phyloP scores from a whole-genome alignment of 1,284 basidiomycete species.

The Blastosporella zonata region DNA sequence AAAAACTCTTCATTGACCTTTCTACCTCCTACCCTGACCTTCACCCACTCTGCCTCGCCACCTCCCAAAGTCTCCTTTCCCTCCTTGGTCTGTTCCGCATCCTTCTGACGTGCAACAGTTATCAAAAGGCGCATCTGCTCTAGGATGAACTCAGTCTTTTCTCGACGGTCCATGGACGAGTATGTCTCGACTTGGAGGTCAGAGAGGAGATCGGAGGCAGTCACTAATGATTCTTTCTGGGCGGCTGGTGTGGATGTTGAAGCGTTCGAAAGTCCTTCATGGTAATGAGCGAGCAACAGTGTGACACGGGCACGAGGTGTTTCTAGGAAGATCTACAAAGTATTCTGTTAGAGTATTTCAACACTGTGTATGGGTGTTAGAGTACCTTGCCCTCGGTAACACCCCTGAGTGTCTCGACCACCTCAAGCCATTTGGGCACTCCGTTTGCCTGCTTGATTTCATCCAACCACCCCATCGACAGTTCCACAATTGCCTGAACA shows the following conservation, averaged over 20 bases:
- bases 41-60: constrained; percentile 86
- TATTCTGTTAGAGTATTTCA: not conserved
- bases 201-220: constrained; percentile 86
- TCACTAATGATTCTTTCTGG: constrained; percentile 65
- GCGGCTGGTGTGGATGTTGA: constrained; percentile 42
- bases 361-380: not conserved
- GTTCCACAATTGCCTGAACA: constrained; percentile 89
- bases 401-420: constrained; percentile 85
- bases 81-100: constrained; percentile 49
- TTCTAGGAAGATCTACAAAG: constrained; percentile 88
- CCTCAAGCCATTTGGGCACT: constrained; percentile 76
- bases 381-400: constrained; percentile 95
- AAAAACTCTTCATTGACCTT: constrained; percentile 96
- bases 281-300: constrained; percentile 76
- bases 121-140: constrained; percentile 95
- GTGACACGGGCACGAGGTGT: constrained; percentile 95
- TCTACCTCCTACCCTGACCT: constrained; percentile 86
- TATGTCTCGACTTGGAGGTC: constrained; percentile 99
- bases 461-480: constrained; percentile 77
- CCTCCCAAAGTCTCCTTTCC: constrained; percentile 60
- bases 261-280: constrained; percentile 64
- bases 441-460: constrained; percentile 70
- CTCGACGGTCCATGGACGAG: constrained; percentile 95
- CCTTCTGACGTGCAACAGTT: constrained; percentile 69
- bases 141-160: constrained; percentile 98